Conservation (phyloP, 2,329 filamentous ascomycete genomes). For the Fusarium tanahbumbuense region DNA sequence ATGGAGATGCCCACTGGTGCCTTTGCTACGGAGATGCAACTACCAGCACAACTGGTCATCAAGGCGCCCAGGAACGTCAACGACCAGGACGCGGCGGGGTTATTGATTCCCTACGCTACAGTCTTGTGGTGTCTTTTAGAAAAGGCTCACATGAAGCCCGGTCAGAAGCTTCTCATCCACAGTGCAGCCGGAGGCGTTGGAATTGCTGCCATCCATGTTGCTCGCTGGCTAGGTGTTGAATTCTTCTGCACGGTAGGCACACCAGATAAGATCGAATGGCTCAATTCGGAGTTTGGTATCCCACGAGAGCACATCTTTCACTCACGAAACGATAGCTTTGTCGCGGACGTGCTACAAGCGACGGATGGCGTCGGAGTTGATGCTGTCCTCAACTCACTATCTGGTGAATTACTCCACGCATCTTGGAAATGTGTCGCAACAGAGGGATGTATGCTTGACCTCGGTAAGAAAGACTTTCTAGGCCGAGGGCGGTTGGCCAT, state of each 20-base stretch:
- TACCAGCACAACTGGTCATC: no score
- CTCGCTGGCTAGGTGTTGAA: not conserved
- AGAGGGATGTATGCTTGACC: conserved; percentile 52
- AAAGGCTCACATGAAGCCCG: not conserved
- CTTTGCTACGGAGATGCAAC: no score
- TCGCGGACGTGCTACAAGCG: conserved; percentile 38
- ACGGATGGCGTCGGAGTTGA: conserved; percentile 51
- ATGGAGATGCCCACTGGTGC: not conserved
- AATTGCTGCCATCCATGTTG: not conserved
- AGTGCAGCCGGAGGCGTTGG: not conserved
- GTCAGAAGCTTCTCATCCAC: not conserved
- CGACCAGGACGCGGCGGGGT: no score
- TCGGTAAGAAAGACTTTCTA: conserved; percentile 42
- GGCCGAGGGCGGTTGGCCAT: not conserved
- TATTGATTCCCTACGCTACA: no score
- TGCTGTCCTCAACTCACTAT: conserved; percentile 50
- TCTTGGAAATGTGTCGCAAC: conserved; percentile 52
- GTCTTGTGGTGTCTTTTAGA: not conserved
- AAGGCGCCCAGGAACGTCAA: no score
- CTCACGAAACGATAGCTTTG: conserved; percentile 45
- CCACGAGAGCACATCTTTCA: conserved; percentile 49
- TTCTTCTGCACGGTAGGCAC: not conserved
- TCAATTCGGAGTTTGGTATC: conserved; percentile 31
- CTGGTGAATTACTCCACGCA: conserved; percentile 46
- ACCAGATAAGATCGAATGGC: not conserved